phyloP scores from a whole-genome alignment of 352 stramenopile genomes.

The Plasmopara halstedii region DNA sequence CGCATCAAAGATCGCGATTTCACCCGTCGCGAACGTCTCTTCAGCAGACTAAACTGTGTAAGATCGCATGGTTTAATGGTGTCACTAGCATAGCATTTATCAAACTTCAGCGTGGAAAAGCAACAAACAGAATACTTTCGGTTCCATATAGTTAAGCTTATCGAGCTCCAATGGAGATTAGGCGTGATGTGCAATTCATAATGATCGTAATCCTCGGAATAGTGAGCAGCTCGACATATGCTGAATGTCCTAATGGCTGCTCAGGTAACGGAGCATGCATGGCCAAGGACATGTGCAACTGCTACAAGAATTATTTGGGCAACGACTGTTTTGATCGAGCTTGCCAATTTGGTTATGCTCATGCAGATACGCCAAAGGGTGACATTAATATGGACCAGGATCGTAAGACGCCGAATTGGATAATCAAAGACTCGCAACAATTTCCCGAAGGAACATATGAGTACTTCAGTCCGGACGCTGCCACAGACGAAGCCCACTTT shows the following conservation, averaged over 20 bases:
- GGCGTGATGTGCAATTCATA: constrained; percentile 11
- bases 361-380: constrained; percentile 89
- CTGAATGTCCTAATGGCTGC: constrained; percentile 77
- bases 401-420: constrained; percentile 23
- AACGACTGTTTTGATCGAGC: constrained; percentile 78
- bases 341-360: constrained; percentile 81
- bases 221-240: constrained; percentile 12
- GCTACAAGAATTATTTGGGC: constrained; percentile 80
- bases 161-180: constrained; percentile 18
- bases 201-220: constrained; percentile 18
- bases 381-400: constrained; percentile 87
- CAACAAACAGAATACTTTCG: too few species aligned
- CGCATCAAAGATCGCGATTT: constrained; percentile 18
- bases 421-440: constrained; percentile 70
- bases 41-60: constrained; percentile 3
- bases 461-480: constrained; percentile 51
- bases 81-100: constrained; percentile 7
- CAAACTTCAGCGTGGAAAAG: constrained; percentile 13
- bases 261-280: constrained; percentile 75
- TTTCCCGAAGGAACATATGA: constrained; percentile 60
- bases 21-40: constrained; percentile 20
- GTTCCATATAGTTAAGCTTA: too few species aligned
- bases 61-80: constrained; percentile 8
- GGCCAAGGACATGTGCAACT: constrained; percentile 75
- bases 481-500: constrained; percentile 64